Percentiles rank a stretch among this genome's conserved stretches.
Evolutionary conservation across 192 early-diverging fungal species (phyloP).

Genomic region (Rhizoclosmatium globosum): DNA sequence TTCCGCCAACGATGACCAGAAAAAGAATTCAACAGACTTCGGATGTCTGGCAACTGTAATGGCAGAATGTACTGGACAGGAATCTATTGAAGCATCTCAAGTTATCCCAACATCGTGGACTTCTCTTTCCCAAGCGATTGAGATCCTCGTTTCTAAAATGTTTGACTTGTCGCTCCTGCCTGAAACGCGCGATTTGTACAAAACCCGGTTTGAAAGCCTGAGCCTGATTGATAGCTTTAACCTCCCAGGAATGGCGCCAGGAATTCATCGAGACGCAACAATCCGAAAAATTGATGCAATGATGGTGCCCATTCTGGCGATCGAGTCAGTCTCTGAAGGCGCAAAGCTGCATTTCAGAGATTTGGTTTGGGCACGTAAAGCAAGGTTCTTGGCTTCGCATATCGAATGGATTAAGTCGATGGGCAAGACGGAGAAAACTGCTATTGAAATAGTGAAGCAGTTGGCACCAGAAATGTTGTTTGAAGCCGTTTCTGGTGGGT

Average conservation of each 20-base stretch:
- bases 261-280: neutral
- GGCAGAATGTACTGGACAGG: neutral
- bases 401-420: neutral
- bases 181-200: no score
- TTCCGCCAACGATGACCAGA: neutral
- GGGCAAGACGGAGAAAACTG: neutral
- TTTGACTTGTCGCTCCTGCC: no score
- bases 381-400: neutral
- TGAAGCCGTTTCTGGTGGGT: neutral
- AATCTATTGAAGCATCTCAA: neutral
- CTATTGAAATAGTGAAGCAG: neutral
- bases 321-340: neutral
- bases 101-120: neutral
- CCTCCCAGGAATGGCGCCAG: no score
- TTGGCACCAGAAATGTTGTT: neutral
- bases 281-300: neutral
- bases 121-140: neutral
- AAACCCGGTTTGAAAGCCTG: no score
- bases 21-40: neutral
- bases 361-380: neutral
- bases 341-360: neutral
- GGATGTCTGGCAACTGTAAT: no score
- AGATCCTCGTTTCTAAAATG: neutral
- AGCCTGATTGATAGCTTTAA: no score
- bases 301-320: neutral